Percentiles rank a stretch among this genome's conserved stretches.
Evolutionary conservation across 1,284 basidiomycete genomes (phyloP).

Genomic region (Ceratobasidium theobromae): DNA sequence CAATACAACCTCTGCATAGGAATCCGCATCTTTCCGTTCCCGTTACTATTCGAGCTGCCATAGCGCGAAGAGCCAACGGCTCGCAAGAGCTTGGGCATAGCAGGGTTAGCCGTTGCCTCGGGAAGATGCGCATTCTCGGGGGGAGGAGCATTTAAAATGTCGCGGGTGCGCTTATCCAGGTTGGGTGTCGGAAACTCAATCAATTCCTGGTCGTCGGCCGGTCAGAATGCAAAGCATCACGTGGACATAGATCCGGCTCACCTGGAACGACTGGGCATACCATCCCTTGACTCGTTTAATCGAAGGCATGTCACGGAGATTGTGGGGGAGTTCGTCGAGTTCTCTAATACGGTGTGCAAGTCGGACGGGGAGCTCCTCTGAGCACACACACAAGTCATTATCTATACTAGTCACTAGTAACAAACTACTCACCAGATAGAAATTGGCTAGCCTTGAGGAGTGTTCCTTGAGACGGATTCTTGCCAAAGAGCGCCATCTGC

Average conservation of each 20-base stretch:
- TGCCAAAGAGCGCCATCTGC: conserved; percentile 87
- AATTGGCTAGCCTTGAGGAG: conserved; percentile 85
- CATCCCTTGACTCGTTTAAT: conserved; percentile 97
- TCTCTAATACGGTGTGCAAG: conserved; percentile 97
- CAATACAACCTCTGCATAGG: conserved; percentile 61
- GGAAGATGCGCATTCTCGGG: conserved; percentile 52
- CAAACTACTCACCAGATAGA: conserved; percentile 59
- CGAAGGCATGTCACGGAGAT: conserved; percentile 87
- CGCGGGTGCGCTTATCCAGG: conserved; percentile 66
- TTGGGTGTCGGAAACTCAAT: conserved; percentile 78
- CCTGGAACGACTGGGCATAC: conserved; percentile 99
- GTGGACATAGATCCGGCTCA: conserved; percentile 45
- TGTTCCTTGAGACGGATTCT: conserved; percentile 85
- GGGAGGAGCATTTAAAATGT: conserved; percentile 60
- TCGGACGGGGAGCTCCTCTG: conserved; percentile 91
- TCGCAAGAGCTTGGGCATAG: conserved; percentile 47
- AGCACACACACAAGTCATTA: conserved; percentile 9
- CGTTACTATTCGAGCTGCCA: conserved; percentile 37
- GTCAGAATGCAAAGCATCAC: neutral
- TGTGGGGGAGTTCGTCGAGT: conserved; percentile 91
- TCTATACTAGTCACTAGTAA: neutral
- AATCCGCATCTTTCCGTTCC: conserved; percentile 57
- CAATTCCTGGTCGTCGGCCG: conserved; percentile 64
- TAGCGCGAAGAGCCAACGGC: conserved; percentile 18
- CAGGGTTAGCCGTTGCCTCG: conserved; percentile 71